Percentiles rank a stretch among this genome's conserved stretches.
Evolutionary conservation across 768 basidiomycete species (phyloP).

Genomic region (Mycena polygramma): DNA sequence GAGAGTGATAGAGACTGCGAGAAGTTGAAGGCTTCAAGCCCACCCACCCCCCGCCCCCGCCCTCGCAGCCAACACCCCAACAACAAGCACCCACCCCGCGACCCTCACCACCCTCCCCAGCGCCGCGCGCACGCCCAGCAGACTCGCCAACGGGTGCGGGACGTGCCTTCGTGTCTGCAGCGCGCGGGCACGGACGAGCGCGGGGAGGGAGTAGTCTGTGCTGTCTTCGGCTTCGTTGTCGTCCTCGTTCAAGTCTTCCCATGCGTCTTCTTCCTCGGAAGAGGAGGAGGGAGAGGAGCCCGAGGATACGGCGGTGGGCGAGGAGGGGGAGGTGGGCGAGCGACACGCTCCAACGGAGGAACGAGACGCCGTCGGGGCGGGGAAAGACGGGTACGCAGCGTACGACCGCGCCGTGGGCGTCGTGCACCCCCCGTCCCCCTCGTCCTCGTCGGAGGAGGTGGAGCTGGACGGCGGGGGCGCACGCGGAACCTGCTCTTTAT

Average conservation of each 20-base stretch:
- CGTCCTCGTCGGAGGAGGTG: too few relatives aligned
- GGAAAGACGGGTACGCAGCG: too few relatives aligned
- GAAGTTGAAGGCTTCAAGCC: too few relatives aligned
- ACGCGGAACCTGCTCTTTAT: not conserved
- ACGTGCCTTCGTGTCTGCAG: conserved; percentile 23
- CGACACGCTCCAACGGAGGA: too few relatives aligned
- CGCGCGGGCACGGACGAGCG: conserved; percentile 12
- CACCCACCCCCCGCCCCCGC: conserved; percentile 11
- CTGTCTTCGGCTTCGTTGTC: conserved; percentile 14
- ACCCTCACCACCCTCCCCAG: not conserved
- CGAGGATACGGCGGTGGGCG: too few relatives aligned
- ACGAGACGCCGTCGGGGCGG: too few relatives aligned
- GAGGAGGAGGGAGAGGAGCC: not conserved
- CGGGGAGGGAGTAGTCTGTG: conserved; percentile 28
- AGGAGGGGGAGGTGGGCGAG: too few relatives aligned
- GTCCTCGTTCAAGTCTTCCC: too few relatives aligned
- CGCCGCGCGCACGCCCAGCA: conserved; percentile 16
- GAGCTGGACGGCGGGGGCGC: too few relatives aligned
- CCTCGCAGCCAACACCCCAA: conserved; percentile 17
- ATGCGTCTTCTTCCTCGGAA: not conserved
- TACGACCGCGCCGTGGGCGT: too few relatives aligned
- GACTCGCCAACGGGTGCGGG: conserved; percentile 17
- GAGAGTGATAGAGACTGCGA: too few relatives aligned
- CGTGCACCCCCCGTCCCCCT: too few relatives aligned
- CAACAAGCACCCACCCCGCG: conserved; percentile 9